A percentile compares a stretch with the other conserved stretches of the same genome.
These are phyloP conservation scores for Nematodospora anomalae DNA, from an alignment of 1,139 yeast genomes.

Conservation along the genomic window DNA sequence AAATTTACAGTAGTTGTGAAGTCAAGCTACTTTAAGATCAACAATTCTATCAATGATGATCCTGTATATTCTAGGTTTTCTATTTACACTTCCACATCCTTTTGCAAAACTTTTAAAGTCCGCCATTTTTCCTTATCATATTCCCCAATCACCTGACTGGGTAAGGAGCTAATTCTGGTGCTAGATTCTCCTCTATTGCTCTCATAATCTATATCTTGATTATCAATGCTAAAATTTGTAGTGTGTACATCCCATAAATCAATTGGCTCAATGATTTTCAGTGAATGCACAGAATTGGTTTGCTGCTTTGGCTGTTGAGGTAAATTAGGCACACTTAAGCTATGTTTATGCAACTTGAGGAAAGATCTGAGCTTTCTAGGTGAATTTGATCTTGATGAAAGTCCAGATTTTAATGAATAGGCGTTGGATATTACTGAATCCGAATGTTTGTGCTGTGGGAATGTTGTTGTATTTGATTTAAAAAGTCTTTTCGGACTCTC, in stretches of 20 bases:
- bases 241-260: constrained; percentile 37
- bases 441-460: constrained; percentile 26
- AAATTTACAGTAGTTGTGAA: too few species aligned
- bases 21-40: too few species aligned
- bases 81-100: not conserved
- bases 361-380: constrained; percentile 29
- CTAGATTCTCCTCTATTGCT: constrained; percentile 22
- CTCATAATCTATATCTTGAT: constrained; percentile 1
- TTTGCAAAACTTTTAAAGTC: constrained; percentile 38
- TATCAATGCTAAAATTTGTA: constrained; percentile 37
- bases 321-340: constrained; percentile 14
- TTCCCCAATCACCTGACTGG: constrained; percentile 61
- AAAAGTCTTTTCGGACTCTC: constrained; percentile 37
- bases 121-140: constrained; percentile 68
- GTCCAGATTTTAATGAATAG: constrained; percentile 29
- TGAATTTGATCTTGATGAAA: constrained; percentile 32
- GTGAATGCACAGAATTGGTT: constrained; percentile 6
- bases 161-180: constrained; percentile 46
- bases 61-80: too few species aligned
- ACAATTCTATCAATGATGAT: too few species aligned
- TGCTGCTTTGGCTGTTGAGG: not conserved
- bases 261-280: constrained; percentile 19
- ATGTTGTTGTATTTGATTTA: constrained; percentile 15
- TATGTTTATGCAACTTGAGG: constrained; percentile 16
- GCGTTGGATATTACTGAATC: constrained; percentile 32